A percentile compares a stretch with the other conserved stretches of the same genome.
These are phyloP conservation scores for Gracilaria vermiculophylla DNA, from an alignment of 23 red algal genomes.

Conservation along the genomic window DNA sequence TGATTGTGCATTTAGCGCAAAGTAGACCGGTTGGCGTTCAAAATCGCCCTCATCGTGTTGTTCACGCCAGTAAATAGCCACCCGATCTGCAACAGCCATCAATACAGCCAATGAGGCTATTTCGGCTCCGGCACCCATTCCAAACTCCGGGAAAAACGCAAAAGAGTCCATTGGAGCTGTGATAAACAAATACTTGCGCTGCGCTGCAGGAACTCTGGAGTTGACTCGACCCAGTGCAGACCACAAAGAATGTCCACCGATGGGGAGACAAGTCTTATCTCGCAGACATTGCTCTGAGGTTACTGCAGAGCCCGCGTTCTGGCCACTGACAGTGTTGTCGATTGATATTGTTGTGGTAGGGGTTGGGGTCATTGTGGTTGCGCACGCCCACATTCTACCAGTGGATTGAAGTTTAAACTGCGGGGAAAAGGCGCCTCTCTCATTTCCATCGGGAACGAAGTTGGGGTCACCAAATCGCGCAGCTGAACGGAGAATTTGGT, in stretches of 20 bases:
- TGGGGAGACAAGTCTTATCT: conserved; percentile 67
- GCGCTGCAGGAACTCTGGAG: not conserved
- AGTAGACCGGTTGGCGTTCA: conserved; percentile 47
- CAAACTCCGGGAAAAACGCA: conserved; percentile 66
- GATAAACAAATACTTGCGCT: conserved; percentile 34
- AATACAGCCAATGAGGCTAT: conserved; percentile 58
- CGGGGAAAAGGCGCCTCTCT: conserved; percentile 3
- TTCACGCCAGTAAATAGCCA: conserved; percentile 36
- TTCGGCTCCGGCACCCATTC: conserved; percentile 62
- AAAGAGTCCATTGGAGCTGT: conserved; percentile 72
- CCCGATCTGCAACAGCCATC: conserved; percentile 60
- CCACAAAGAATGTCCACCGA: conserved; percentile 71
- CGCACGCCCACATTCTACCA: conserved; percentile 72
- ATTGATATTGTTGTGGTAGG: not conserved
- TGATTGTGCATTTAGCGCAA: conserved; percentile 51
- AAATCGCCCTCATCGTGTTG: not conserved
- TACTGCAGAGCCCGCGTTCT: not conserved
- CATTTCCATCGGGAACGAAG: not conserved
- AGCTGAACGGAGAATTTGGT: not conserved
- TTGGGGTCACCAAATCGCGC: conserved; percentile 17
- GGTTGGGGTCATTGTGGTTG: not conserved
- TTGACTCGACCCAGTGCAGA: conserved; percentile 34
- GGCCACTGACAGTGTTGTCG: not conserved
- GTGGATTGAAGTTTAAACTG: conserved; percentile 48
- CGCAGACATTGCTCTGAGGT: conserved; percentile 46